phyloP scores from a whole-genome alignment of 805 yeast genomes.

The Scheffersomyces coipomensis region DNA sequence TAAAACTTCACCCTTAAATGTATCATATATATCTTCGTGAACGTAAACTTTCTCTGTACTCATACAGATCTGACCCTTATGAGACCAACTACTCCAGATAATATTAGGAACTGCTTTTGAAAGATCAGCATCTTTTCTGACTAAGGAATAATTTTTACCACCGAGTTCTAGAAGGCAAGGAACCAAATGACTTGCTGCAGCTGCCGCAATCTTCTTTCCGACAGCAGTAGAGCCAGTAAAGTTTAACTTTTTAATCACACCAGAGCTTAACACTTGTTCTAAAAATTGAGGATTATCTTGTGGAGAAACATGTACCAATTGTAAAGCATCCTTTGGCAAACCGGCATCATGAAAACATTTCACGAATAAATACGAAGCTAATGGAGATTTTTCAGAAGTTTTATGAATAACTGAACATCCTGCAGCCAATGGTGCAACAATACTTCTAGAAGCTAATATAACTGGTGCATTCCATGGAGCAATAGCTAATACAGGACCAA shows the following conservation, averaged over 20 bases:
- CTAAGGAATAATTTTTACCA: slow-evolving; percentile 40
- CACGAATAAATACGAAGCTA: slow-evolving; percentile 26
- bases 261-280: slow-evolving; percentile 22
- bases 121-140: slow-evolving; percentile 33
- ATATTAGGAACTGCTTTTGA: slow-evolving; percentile 23
- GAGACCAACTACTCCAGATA: slow-evolving; percentile 37
- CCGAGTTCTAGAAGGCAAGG: slow-evolving; percentile 46
- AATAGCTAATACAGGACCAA: slow-evolving; percentile 46
- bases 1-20: slow-evolving; percentile 17
- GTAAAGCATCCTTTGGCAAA: slow-evolving; percentile 33
- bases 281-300: slow-evolving; percentile 22
- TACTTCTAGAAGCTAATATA: slow-evolving; percentile 35
- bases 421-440: slow-evolving; percentile 46
- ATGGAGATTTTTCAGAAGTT: slow-evolving; percentile 39
- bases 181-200: slow-evolving; percentile 36
- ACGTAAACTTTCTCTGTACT: slow-evolving; percentile 38
- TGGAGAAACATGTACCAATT: slow-evolving; percentile 28
- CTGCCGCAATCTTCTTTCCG: slow-evolving; percentile 33
- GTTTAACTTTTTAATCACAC: slow-evolving; percentile 32
- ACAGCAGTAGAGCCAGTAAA: slow-evolving; percentile 47
- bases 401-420: slow-evolving; percentile 48
- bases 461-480: slow-evolving; percentile 53
- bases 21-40: slow-evolving; percentile 31
- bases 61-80: slow-evolving; percentile 52
- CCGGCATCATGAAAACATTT: slow-evolving; percentile 37